A percentile compares a stretch with the other conserved stretches of the same genome.
Evolutionary conservation across 2,329 filamentous ascomycete species (phyloP).

Genomic region (Colletotrichum tabaci): DNA sequence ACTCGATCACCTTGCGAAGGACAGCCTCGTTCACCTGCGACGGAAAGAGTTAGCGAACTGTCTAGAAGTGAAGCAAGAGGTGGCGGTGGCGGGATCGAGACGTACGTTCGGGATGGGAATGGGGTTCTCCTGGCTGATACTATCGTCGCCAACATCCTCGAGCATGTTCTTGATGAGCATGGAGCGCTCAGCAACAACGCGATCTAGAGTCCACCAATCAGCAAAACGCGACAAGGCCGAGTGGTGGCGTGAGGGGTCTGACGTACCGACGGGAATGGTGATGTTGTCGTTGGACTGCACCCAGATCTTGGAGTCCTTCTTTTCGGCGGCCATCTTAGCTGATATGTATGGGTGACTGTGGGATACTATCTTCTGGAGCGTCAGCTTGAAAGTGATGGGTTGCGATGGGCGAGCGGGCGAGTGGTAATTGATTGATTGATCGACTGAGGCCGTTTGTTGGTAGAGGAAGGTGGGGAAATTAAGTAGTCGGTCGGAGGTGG

Average conservation of each 20-base stretch:
- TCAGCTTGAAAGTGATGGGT: constrained; percentile 8
- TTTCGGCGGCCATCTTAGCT: constrained; percentile 54
- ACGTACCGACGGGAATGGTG: constrained; percentile 58
- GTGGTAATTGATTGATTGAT: constrained; percentile 8
- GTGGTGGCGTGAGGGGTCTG: constrained; percentile 39
- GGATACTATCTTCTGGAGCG: background rate
- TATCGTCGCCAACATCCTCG: constrained; percentile 85
- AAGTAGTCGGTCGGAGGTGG: background rate
- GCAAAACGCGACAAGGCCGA: constrained; percentile 1
- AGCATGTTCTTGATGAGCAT: constrained; percentile 99
- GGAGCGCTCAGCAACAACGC: constrained; percentile 89
- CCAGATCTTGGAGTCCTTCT: constrained; percentile 59
- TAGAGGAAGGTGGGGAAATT: constrained; percentile 9
- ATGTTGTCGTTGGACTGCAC: constrained; percentile 67
- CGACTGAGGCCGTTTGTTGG: background rate
- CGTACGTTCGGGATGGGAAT: constrained; percentile 90
- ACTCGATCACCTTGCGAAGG: constrained; percentile 96
- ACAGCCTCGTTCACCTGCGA: constrained; percentile 89
- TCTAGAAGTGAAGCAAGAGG: constrained; percentile 14
- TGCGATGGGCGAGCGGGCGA: background rate
- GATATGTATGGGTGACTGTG: constrained; percentile 6
- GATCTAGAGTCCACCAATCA: constrained; percentile 68
- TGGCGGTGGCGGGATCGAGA: constrained; percentile 7
- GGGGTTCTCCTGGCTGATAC: constrained; percentile 69
- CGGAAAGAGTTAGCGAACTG: constrained; percentile 36